Base-by-base conservation (phyloP, 139 green algal species). In the Microglena sp. region DNA sequence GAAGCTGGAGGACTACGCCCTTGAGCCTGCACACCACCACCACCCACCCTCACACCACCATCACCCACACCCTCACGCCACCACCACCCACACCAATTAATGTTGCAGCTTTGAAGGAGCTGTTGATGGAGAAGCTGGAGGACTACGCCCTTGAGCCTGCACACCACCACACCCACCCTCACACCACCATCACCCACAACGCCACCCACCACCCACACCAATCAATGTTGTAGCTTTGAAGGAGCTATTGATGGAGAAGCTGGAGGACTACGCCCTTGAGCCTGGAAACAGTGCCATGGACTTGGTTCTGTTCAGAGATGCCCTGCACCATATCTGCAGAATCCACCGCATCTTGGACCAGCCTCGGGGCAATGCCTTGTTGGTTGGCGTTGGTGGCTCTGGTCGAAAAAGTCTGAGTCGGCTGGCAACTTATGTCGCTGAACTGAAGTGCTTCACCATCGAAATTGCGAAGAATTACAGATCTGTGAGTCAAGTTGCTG, bases 261-360 rank as follows among this genome's bases (percentile, higher is more conserved):
- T 93, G 34, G 85, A 93, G 70, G 87, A 93, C 64, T 93, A 91
- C 60, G 80, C 62, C 3, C 68, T 89, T 27, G 84, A 91, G 79
- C 82, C 88, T 5, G 87, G 87, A 27, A 72, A 82, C 5, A 74
- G 43, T 22, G 60, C 82, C 7, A 89, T 93, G 82, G 85, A 91
- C 77, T 68, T 95, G 45, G 85, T 92, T 68, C 81, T 95, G 22
- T 95, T 95, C 80, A 79, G 69, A 60, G 87, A 95, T 63, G 88
- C 88, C 1, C 66, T 93, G 59, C 62, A 80, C 54, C 88, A 93
- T 74, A 74, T 93, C 18, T 95, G 87, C 77, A 57, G 72, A 32
- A 71, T 79, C 61, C 84, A 91, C 77, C 81, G 88, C 55, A 80
- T 95, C 32, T 64, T 95, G 33, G 72, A 69, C 30, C 88, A 93